phyloP scores from a whole-genome alignment of 352 stramenopile species.

The Phytophthora niederhauseri region DNA sequence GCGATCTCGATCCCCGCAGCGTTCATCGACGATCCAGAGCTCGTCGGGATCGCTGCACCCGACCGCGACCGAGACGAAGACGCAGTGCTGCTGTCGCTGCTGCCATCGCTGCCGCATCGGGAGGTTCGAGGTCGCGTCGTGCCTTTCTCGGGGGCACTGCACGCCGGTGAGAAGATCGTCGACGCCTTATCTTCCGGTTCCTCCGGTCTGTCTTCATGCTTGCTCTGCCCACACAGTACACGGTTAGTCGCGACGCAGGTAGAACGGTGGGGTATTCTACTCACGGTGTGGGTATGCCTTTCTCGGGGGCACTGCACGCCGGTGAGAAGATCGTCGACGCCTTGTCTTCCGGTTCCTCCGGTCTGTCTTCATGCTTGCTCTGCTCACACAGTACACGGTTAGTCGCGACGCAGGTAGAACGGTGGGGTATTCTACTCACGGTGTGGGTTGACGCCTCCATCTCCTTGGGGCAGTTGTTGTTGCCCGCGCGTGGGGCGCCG shows the following conservation, averaged over 20 bases:
- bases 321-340: constrained; percentile 3
- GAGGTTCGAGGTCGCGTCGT: constrained; percentile 5
- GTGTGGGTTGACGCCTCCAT: constrained; percentile 1
- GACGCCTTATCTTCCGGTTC: constrained; percentile 29
- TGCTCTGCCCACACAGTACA: constrained; percentile 15
- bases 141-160: constrained; percentile 7
- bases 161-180: background rate
- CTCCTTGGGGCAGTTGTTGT: constrained; percentile 30
- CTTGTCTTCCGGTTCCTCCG: constrained; percentile 33
- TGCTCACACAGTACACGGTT: constrained; percentile 9
- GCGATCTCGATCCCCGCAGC: background rate
- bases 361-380: constrained; percentile 16
- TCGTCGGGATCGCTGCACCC: constrained; percentile 8
- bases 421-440: constrained; percentile 14
- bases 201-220: constrained; percentile 19
- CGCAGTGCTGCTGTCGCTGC: constrained; percentile 28
- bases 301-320: constrained; percentile 5
- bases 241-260: background rate
- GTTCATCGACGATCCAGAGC: background rate
- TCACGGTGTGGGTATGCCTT: too few relatives aligned
- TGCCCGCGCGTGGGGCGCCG: constrained; percentile 12
- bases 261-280: background rate
- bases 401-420: background rate
- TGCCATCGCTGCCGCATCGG: constrained; percentile 20
- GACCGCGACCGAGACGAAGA: constrained; percentile 15